Conservation (phyloP, 2,329 filamentous ascomycete genomes). For the Bipolaris gigantea region DNA sequence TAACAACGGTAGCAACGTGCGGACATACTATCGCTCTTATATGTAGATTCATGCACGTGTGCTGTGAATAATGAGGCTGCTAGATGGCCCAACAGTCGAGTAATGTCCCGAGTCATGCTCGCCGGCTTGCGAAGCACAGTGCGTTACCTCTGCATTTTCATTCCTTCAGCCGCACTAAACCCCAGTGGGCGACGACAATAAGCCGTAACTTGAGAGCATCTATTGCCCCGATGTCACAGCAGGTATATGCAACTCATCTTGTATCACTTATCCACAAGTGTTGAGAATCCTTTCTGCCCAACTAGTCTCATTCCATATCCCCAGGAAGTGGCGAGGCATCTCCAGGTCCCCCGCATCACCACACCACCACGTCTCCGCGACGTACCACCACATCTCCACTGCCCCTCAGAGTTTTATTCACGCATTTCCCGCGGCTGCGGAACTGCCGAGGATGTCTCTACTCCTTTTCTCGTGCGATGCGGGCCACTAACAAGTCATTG, state of each 20-base stretch:
- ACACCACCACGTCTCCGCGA: slow-evolving; percentile 4
- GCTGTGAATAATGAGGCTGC: background rate
- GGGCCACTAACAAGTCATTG: slow-evolving; percentile 4
- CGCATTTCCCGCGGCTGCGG: slow-evolving; percentile 5
- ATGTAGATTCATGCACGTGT: background rate
- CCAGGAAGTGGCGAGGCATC: background rate
- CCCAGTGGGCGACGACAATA: background rate
- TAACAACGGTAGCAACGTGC: background rate
- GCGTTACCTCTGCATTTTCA: background rate
- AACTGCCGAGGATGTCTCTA: slow-evolving; percentile 9
- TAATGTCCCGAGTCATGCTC: background rate
- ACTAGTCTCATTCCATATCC: background rate
- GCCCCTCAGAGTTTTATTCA: slow-evolving; percentile 7
- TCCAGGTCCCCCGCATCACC: slow-evolving; percentile 6
- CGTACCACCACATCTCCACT: slow-evolving; percentile 5
- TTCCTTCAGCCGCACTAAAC: background rate
- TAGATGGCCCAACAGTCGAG: background rate
- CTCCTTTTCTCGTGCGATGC: slow-evolving; percentile 6
- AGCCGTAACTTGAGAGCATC: background rate
- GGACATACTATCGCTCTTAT: too few species aligned
- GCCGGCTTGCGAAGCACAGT: background rate
- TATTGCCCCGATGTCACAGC: background rate
- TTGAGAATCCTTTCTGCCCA: background rate
- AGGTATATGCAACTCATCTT: background rate
- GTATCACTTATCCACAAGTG: background rate